Conservation (phyloP, 768 basidiomycete genomes). For the Russula emetica region DNA sequence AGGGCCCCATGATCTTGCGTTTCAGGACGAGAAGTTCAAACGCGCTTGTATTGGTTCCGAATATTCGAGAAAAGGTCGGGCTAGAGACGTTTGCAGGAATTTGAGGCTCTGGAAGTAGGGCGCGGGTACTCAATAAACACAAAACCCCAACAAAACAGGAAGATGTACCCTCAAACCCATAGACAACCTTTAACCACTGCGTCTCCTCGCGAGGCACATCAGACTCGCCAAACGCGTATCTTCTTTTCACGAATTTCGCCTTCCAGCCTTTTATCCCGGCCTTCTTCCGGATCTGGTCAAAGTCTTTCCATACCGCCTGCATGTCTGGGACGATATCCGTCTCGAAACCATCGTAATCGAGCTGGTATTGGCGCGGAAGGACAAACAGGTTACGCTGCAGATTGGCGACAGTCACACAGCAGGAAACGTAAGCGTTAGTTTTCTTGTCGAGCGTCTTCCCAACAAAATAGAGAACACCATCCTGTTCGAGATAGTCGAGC, state of each 20-base stretch:
- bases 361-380: constrained; percentile 66
- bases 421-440: constrained; percentile 68
- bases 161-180: constrained; percentile 70
- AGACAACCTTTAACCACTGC: constrained; percentile 92
- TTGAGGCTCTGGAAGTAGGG: constrained; percentile 51
- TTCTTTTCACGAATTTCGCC: constrained; percentile 80
- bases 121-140: background rate
- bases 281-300: constrained; percentile 71
- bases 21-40: constrained; percentile 94
- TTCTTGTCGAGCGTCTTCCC: constrained; percentile 86
- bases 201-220: constrained; percentile 75
- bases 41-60: constrained; percentile 88
- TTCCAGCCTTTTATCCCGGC: constrained; percentile 67
- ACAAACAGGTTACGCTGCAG: constrained; percentile 90
- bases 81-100: constrained; percentile 71
- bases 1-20: constrained; percentile 98
- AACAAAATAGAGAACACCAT: constrained; percentile 81
- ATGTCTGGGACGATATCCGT: constrained; percentile 71
- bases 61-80: constrained; percentile 79
- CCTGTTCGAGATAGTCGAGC: constrained; percentile 88
- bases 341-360: constrained; percentile 55
- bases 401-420: constrained; percentile 79
- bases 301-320: constrained; percentile 75
- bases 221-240: constrained; percentile 86
- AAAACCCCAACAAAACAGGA: background rate